Evolutionary conservation across 176 grass and related monocot genomes (phyloP).

Genomic region (Oryza glaberrima): DNA sequence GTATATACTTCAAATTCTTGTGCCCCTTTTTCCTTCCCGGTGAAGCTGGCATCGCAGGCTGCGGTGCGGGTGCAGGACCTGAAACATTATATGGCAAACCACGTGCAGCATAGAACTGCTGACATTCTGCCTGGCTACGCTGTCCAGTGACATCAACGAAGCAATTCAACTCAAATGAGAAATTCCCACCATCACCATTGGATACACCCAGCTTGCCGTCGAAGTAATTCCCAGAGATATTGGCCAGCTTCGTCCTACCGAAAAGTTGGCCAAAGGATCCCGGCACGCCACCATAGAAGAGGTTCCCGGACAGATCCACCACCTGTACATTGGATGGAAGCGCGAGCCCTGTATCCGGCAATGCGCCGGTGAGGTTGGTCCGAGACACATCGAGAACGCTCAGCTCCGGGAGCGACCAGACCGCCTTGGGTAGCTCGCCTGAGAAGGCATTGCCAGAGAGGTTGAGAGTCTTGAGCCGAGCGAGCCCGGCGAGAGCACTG

Average conservation of each 20-base stretch:
- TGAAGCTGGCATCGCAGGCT: conserved; percentile 22
- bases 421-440: conserved; percentile 52
- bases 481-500: conserved; percentile 48
- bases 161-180: conserved; percentile 64
- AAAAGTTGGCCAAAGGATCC: conserved; percentile 59
- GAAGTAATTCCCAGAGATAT: conserved; percentile 91
- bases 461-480: conserved; percentile 52
- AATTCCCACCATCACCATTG: conserved; percentile 33
- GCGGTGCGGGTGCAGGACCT: conserved; percentile 8
- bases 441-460: conserved; percentile 75
- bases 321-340: conserved; percentile 44
- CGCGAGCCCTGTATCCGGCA: conserved; percentile 43
- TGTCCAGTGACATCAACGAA: conserved; percentile 57
- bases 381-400: conserved; percentile 67
- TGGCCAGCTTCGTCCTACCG: conserved; percentile 26
- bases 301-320: conserved; percentile 79
- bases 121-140: conserved; percentile 58
- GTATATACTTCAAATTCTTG: conserved; percentile 77
- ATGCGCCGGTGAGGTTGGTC: conserved; percentile 69
- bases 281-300: conserved; percentile 64
- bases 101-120: conserved; percentile 55
- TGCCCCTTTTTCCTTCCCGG: conserved; percentile 40
- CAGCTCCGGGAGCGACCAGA: conserved; percentile 70
- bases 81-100: conserved; percentile 53
- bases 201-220: conserved; percentile 48